Evolutionary conservation across 768 basidiomycete species (phyloP), one percentile per base, ranked within the genome.

Genomic region (Tremella fuciformis): DNA sequence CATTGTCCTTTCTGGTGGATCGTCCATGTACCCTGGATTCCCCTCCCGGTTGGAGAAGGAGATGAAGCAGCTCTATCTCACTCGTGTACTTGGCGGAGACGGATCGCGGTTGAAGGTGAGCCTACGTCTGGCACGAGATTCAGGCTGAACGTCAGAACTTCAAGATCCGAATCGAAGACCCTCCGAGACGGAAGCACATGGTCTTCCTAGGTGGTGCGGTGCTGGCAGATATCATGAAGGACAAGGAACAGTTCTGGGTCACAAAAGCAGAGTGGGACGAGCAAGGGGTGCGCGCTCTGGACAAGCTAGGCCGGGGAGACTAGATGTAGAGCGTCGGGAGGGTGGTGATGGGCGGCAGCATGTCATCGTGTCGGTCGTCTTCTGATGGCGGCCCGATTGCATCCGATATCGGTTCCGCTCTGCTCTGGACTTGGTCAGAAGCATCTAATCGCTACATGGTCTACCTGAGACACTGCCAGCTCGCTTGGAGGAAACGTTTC

Each of bases 181-280:
- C 94, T 25, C 96, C 96, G 26, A 87, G 92, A 73, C 84, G 96
- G 73, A 98, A 97, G 79, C 94, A 97, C 78, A 96, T 96, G 93
- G 94, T 97, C 38, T 98, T 97, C 86, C 84, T 98, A 8, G 96
- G 96, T 22, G 96, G 96, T 48, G 94, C 91, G n/a, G 94, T 97
- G 4, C 81, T 99, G 26, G 94, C 92, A 1, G 94, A 98, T 78
- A 97, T 98, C 79, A 97, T 98, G 96, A 94, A 94, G 80, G 83
- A 81, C 73, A 84, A 90, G 9, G 84, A 89, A 73, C 89, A 91
- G 72, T 99, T 98, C 81, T 96, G 93, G 94, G 87, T 97, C 75
- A 82, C 90, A 54, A 82, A 88, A 62, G 89, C 90, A 65, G 92
- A 97, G 77, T 97, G 92, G 91, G 86, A 86, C 63, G 94, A 98